These are phyloP conservation scores for Trichophyton rubrum DNA, from an alignment of 2,329 filamentous ascomycete genomes.

Conservation along the genomic window DNA sequence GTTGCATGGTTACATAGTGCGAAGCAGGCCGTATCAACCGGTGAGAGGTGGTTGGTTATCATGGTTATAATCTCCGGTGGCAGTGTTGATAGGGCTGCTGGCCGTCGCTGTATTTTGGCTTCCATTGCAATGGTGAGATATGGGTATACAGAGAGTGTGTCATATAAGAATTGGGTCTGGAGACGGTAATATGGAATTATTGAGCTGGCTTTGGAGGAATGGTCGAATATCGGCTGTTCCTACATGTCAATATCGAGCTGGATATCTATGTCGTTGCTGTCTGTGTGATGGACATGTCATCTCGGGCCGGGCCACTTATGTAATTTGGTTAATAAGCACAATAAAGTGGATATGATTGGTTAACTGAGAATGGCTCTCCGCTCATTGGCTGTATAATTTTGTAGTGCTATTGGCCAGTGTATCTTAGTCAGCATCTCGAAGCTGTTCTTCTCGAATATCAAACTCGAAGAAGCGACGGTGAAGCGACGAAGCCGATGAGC, in stretches of 20 bases:
- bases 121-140: background rate
- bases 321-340: no score
- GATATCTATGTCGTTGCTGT: no score
- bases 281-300: background rate
- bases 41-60: no score
- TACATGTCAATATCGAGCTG: no score
- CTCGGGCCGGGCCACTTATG: background rate
- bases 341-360: no score
- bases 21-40: no score
- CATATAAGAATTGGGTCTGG: background rate
- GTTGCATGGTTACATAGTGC: no score
- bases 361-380: no score
- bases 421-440: background rate
- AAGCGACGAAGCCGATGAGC: background rate
- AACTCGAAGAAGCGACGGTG: no score
- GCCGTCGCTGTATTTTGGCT: background rate
- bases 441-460: background rate
- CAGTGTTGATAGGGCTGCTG: background rate
- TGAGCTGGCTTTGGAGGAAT: no score
- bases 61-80: no score
- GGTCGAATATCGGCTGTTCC: no score
- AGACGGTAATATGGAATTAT: background rate
- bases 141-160: background rate
- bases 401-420: background rate
- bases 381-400: background rate